Conservation (phyloP, 108 stramenopile genomes). For the Poteriospumella lacustris region DNA sequence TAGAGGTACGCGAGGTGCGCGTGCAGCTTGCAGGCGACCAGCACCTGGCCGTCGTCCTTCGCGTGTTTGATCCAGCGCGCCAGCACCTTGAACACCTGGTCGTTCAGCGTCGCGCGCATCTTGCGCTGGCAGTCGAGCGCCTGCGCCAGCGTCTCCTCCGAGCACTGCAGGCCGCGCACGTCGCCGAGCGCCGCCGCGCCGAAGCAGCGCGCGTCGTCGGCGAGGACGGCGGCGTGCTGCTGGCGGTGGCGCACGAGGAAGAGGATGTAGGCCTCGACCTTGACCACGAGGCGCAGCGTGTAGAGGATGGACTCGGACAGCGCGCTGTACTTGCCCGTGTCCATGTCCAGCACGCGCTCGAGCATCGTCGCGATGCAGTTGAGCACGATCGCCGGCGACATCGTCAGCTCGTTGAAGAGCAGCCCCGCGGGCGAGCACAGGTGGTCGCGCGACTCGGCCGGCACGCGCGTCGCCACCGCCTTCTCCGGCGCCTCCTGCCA, state of each 20-base stretch:
- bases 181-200: neutral
- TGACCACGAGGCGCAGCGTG: conserved; percentile 80
- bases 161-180: conserved; percentile 28
- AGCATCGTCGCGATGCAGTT: conserved; percentile 77
- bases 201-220: no score
- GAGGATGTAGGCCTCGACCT: conserved; percentile 81
- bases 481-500: conserved; percentile 60
- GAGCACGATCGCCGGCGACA: conserved; percentile 76
- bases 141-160: conserved; percentile 32
- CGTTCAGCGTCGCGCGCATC: conserved; percentile 11
- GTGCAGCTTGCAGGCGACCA: conserved; percentile 77
- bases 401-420: conserved; percentile 87
- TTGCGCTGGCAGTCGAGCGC: conserved; percentile 43
- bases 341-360: conserved; percentile 85
- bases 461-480: conserved; percentile 38
- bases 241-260: conserved; percentile 52
- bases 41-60: conserved; percentile 64
- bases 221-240: neutral
- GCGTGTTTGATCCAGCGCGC: conserved; percentile 86
- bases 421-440: conserved; percentile 82
- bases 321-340: conserved; percentile 57
- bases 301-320: conserved; percentile 66
- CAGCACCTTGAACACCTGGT: conserved; percentile 72
- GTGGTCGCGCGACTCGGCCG: conserved; percentile 44
- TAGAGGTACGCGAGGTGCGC: conserved; percentile 90